Percentiles rank a stretch among this genome's conserved stretches.
phyloP scores from a whole-genome alignment of 768 basidiomycete genomes.

The Strobilomyces echinocephalus region DNA sequence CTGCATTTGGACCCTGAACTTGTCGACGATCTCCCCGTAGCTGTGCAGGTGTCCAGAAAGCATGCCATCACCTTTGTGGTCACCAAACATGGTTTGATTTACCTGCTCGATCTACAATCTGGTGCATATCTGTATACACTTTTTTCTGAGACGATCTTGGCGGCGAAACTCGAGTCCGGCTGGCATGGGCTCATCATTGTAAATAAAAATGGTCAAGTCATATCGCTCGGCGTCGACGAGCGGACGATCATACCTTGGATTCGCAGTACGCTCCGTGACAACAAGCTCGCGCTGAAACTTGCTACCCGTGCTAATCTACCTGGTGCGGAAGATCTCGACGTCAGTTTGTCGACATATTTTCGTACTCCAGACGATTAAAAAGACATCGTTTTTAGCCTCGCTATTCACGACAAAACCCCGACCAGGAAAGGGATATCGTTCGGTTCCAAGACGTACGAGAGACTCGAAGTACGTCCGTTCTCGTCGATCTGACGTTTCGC shows the following conservation, averaged over 20 bases:
- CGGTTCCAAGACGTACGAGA: too few species aligned
- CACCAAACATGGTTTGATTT: constrained; percentile 99
- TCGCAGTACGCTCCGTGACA: constrained; percentile 88
- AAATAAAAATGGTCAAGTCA: constrained; percentile 98
- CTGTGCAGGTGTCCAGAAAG: constrained; percentile 97
- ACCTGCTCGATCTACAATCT: constrained; percentile 95
- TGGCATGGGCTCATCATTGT: constrained; percentile 93
- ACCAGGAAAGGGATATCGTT: too few species aligned
- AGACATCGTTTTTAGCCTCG: too few species aligned
- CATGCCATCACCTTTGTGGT: constrained; percentile 97
- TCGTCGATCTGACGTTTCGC: too few species aligned
- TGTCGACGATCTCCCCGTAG: constrained; percentile 96
- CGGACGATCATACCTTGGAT: constrained; percentile 96
- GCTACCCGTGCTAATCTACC: constrained; percentile 94
- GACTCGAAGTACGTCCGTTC: too few species aligned
- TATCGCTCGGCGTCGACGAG: constrained; percentile 96
- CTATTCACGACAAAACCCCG: too few species aligned
- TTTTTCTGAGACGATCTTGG: constrained; percentile 98
- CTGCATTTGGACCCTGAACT: constrained; percentile 99
- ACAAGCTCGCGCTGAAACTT: constrained; percentile 95
- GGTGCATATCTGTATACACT: constrained; percentile 97
- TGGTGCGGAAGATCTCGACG: constrained; percentile 94
- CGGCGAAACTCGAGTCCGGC: constrained; percentile 89
- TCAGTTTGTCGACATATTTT: constrained; percentile 30
- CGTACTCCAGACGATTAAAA: too few species aligned